Base-by-base conservation (phyloP, 208 protist species). In the Crithidia fasciculata region DNA sequence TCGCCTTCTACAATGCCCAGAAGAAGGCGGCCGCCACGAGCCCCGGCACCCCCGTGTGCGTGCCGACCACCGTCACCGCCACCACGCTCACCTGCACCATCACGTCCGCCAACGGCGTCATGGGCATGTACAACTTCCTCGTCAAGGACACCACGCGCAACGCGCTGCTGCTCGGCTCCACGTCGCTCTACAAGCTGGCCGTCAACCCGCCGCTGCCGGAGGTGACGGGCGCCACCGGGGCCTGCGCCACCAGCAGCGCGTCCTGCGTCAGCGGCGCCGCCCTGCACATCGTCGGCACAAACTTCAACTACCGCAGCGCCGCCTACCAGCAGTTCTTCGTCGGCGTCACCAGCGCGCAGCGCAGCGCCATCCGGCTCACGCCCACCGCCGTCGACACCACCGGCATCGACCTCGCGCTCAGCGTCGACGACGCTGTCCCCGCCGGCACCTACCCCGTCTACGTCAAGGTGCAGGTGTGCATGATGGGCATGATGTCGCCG, bases 81-180 rank as follows among this genome's bases (percentile, higher is more conserved):
- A 83, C 60, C 52, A 53, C 55, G 43, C 66, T 83, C 28, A 18
- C 13, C 16, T 86, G 82, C 82, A 75, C 44, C 18, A 72, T 86
- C 61, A 50, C 50, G 10, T 52, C 69, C 52, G 49, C 15, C 44
- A 69, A 40, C n/a, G 57, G 66, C 52, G 63, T 62, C 37, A 80
- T 86, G 78, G 78, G 78, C 53, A 83, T 83, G 82, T 83, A 67
- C 72, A 50, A 44, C 54, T 61, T 82, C 50, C 70, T 80, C 9
- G 82, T 83, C 45, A 60, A 70, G 47, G 74, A 83, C 18, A 49
- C n/a, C 15, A 57, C 19, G 19, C 77, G 40, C 37, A 45, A 57
- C 41, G 69, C 71, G 9, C 74, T 75, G 52, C 59, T 85, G 67
- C 68, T 72, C 40, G 71, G 70, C 67, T 66, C 75, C 54, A 78